Conservation (phyloP, 441 rosid genomes). For the Gossypium davidsonii region DNA sequence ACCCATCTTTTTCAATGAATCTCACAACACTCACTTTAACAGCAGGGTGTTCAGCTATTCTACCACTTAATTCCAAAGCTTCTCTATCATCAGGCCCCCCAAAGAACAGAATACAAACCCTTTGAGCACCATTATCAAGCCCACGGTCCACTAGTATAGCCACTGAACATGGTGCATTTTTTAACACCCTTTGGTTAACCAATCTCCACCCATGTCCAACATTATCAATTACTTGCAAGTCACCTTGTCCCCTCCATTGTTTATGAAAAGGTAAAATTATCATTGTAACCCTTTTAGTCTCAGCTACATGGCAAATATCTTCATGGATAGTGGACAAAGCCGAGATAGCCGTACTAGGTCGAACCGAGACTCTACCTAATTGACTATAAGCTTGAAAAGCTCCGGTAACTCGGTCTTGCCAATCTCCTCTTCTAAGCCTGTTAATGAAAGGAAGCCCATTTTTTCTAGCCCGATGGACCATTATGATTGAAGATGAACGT, state of each 20-base stretch:
- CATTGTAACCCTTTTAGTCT: conserved; percentile 49
- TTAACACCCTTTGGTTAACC: conserved; percentile 63
- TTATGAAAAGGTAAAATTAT: conserved; percentile 64
- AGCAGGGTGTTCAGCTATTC: conserved; percentile 70
- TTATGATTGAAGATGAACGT: conserved; percentile 65
- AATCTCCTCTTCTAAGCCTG: conserved; percentile 39
- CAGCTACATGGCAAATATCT: conserved; percentile 77
- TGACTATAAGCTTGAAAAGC: conserved; percentile 66
- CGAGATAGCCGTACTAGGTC: conserved; percentile 60
- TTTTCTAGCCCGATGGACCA: conserved; percentile 52
- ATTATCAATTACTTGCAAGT: conserved; percentile 30
- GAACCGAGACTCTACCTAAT: conserved; percentile 47
- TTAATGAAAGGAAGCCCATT: conserved; percentile 69
- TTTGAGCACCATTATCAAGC: conserved; percentile 38
- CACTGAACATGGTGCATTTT: conserved; percentile 65
- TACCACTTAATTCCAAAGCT: conserved; percentile 52
- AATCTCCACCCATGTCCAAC: conserved; percentile 65
- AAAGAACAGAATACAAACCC: conserved; percentile 55
- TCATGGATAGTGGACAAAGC: conserved; percentile 61
- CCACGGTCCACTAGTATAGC: conserved; percentile 79
- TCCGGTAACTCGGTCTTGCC: conserved; percentile 40
- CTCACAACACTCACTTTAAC: conserved; percentile 46
- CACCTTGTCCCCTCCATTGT: conserved; percentile 45
- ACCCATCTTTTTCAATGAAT: conserved; percentile 32
- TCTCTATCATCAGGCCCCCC: conserved; percentile 83